Evolutionary conservation across 345 rosid species (phyloP).

Genomic region (Lepidium africanum): DNA sequence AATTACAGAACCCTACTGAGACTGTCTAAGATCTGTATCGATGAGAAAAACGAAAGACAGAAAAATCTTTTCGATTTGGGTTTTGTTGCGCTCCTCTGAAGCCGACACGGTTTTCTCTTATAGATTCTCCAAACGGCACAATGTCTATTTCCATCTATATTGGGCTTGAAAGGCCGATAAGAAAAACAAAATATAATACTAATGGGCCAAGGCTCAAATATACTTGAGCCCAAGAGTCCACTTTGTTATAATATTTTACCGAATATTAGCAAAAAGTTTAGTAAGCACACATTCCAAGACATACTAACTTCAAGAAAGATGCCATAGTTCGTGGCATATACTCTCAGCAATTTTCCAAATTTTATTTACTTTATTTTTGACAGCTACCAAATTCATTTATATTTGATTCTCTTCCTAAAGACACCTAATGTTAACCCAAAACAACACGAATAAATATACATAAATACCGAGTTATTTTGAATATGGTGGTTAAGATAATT

Average conservation of each 20-base stretch:
- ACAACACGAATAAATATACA: background rate
- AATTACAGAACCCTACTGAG: no score
- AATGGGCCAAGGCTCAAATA: slow-evolving; percentile 3
- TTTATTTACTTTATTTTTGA: background rate
- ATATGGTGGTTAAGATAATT: no score
- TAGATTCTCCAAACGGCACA: background rate
- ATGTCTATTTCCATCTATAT: background rate
- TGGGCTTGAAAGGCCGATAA: no score
- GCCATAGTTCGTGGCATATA: slow-evolving; percentile 26
- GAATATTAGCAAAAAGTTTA: no score
- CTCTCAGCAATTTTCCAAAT: background rate
- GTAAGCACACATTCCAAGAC: background rate
- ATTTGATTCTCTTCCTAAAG: background rate
- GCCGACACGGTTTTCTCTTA: no score
- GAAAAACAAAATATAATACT: background rate
- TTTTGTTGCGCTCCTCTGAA: no score
- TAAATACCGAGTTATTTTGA: no score
- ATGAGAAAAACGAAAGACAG: no score
- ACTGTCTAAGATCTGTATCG: no score
- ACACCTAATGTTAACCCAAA: background rate
- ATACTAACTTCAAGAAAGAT: slow-evolving; percentile 27
- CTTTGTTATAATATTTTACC: background rate
- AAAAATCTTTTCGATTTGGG: no score
- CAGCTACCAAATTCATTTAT: background rate
- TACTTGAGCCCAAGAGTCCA: background rate